Evolutionary conservation across 2,329 filamentous ascomycete species (phyloP), one percentile per base, ranked within the genome.

Genomic region (Venturiaceae sp.): DNA sequence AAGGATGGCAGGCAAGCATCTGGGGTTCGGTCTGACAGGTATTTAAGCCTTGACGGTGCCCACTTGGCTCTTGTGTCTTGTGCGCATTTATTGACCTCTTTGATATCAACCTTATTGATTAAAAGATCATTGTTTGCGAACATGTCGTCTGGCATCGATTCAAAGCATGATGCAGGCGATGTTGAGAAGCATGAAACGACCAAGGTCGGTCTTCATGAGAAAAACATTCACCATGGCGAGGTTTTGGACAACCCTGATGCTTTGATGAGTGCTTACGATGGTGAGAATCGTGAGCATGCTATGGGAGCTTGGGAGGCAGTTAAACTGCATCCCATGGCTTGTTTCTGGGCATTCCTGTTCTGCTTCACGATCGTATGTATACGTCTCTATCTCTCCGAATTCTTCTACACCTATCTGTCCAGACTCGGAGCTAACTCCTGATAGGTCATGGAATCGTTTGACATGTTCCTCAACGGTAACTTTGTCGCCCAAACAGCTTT

Each of bases 241-340:
- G 19, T 54, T n/a, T 28, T 54, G 19, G 23, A 23, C 32, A 26
- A 36, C 6, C n/a, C 70, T 62, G 72, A 75, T 58, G 76, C 74
- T 75, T 80, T 78, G 72, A 69, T 72, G 5, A 79, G 73, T 63
- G 81, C 81, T 62, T 78, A 83, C 64, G 77, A 81, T 61, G 83
- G 80, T 13, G 83, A 85, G 71, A 77, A 75, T 61, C 66, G 63
- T 59, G 76, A 79, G 64, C 75, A 76, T 60, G 73, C 68, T 52
- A 78, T 79, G 76, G 75, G 74, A 14, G 76, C 95, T 59, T 68
- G 81, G 69, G 83, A 95, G 75, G 90, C 89, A 61, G 79, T 95
- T 70, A 83, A 79, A 67, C 78, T 94, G 28, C 96, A 96, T 68
- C 90, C 90, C 59, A 94, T 95, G 75, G 91, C 91, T 23, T 85